Percentiles rank a stretch among this genome's conserved stretches.
Conservation (phyloP, 2,329 filamentous ascomycete species). For the Davidsoniella virescens region DNA sequence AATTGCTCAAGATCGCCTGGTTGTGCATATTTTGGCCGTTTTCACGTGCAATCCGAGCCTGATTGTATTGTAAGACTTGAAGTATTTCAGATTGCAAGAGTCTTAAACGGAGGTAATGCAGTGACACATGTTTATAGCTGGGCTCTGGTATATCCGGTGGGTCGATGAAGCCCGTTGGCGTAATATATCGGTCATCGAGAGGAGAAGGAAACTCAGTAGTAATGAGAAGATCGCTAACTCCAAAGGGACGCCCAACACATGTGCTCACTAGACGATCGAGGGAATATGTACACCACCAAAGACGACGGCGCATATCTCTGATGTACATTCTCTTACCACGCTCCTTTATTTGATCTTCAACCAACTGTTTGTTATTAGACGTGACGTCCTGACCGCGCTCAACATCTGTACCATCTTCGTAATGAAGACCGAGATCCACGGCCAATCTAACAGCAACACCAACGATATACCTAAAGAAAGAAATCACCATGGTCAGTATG, state of each 20-base stretch:
- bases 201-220: conserved; percentile 88
- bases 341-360: conserved; percentile 21
- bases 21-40: conserved; percentile 48
- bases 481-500: neutral
- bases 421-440: conserved; percentile 81
- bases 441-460: conserved; percentile 82
- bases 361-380: conserved; percentile 14
- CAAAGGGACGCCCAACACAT: conserved; percentile 83
- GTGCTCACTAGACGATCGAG: conserved; percentile 89
- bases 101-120: conserved; percentile 82
- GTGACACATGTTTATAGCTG: conserved; percentile 78
- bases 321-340: conserved; percentile 64
- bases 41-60: conserved; percentile 61
- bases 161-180: conserved; percentile 54
- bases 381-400: conserved; percentile 25
- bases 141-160: conserved; percentile 44
- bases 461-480: conserved; percentile 60
- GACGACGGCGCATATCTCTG: conserved; percentile 65
- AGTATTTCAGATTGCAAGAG: conserved; percentile 88
- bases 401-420: conserved; percentile 63
- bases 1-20: conserved; percentile 58
- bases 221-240: conserved; percentile 89
- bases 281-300: conserved; percentile 97
- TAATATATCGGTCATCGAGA: conserved; percentile 79
- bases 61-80: conserved; percentile 83